Evolutionary conservation across 176 grass and related monocot species (phyloP).

Genomic region (Musa schizocarpa): DNA sequence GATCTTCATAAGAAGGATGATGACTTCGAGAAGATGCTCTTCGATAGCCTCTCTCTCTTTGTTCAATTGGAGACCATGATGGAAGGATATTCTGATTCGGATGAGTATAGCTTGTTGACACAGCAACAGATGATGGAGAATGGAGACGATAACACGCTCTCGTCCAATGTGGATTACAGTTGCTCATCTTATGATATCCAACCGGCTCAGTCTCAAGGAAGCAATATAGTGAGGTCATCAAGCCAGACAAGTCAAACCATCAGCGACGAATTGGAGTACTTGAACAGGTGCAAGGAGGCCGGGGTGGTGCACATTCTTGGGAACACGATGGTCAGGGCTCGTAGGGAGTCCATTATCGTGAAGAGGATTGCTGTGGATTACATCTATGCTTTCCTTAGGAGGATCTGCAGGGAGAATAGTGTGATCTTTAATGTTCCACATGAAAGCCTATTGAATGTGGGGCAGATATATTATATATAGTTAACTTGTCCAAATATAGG

Average conservation of each 20-base stretch:
- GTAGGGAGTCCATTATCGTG: conserved; percentile 39
- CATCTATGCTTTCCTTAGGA: conserved; percentile 58
- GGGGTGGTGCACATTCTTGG: conserved; percentile 83
- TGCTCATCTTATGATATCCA: conserved; percentile 32
- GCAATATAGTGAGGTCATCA: conserved; percentile 44
- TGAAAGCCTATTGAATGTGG: conserved; percentile 69
- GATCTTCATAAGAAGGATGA: conserved; percentile 72
- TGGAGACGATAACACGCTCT: conserved; percentile 15
- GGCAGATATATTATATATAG: conserved; percentile 76
- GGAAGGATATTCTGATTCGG: conserved; percentile 53
- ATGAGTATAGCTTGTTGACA: conserved; percentile 32
- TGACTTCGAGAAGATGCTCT: conserved; percentile 62
- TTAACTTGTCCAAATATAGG: not conserved
- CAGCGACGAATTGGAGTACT: conserved; percentile 42
- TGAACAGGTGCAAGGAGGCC: conserved; percentile 56
- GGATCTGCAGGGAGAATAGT: conserved; percentile 61
- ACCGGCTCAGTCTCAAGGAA: conserved; percentile 13
- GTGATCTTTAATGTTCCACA: conserved; percentile 75
- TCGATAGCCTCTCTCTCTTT: conserved; percentile 39
- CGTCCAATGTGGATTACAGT: conserved; percentile 28
- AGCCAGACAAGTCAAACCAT: conserved; percentile 23
- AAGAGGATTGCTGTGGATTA: conserved; percentile 63
- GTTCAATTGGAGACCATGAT: conserved; percentile 61
- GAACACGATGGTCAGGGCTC: conserved; percentile 44
- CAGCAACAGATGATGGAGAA: conserved; percentile 21